Evolutionary conservation across 148 eudicot genomes (phyloP).

Genomic region (Bassia scoparia): DNA sequence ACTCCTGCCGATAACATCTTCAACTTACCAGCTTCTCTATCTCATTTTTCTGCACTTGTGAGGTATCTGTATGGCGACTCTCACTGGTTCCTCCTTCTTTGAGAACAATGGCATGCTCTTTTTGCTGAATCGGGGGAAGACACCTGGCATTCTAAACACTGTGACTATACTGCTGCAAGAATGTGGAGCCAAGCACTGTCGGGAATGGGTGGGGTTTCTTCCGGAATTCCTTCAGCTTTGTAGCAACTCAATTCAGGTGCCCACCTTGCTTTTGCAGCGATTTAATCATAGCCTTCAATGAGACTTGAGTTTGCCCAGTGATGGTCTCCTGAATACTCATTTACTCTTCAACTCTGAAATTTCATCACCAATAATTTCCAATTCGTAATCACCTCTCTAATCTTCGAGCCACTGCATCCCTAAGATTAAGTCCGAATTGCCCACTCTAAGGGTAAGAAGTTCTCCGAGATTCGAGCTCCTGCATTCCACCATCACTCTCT

Average conservation of each 20-base stretch:
- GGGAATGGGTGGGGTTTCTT: not conserved
- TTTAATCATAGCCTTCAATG: no score
- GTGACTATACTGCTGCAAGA: not conserved
- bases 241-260: not conserved
- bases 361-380: no score
- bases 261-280: no score
- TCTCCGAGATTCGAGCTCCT: no score
- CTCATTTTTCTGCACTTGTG: not conserved
- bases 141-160: not conserved
- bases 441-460: no score
- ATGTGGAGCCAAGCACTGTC: not conserved
- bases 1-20: not conserved
- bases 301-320: no score
- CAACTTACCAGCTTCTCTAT: not conserved
- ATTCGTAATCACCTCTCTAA: no score
- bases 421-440: no score
- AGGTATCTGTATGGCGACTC: not conserved
- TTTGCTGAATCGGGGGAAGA: not conserved
- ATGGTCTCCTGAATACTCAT: no score
- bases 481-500: no score
- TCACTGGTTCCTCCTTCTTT: not conserved
- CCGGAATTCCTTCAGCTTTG: not conserved
- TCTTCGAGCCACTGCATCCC: no score
- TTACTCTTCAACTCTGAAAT: no score
- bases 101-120: not conserved